A percentile compares a stretch with the other conserved stretches of the same genome.
phyloP scores from a whole-genome alignment of 176 grass and related monocot species.

The Oryza glumipatula region DNA sequence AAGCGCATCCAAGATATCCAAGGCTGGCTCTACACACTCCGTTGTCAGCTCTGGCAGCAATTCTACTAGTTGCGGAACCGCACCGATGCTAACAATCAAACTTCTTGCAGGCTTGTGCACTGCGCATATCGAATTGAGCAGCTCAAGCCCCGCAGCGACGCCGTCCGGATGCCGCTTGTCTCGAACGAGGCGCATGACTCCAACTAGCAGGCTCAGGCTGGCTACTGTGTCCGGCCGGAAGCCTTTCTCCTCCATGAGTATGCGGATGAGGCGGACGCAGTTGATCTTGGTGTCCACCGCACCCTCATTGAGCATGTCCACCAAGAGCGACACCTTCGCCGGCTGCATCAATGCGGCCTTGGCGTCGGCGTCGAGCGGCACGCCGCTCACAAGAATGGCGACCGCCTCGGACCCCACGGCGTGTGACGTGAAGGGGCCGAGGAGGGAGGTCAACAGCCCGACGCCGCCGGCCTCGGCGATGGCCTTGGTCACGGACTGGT shows the following conservation, averaged over 20 bases:
- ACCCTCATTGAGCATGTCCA: constrained; percentile 92
- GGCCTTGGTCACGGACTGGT: constrained; percentile 79
- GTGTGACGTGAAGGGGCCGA: constrained; percentile 89
- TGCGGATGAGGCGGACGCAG: constrained; percentile 72
- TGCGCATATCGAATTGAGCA: constrained; percentile 73
- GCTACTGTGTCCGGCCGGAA: constrained; percentile 88
- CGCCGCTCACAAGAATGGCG: constrained; percentile 67
- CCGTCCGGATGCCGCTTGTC: constrained; percentile 72
- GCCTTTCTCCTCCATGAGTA: constrained; percentile 81
- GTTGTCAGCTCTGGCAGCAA: constrained; percentile 55
- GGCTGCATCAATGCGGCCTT: constrained; percentile 86
- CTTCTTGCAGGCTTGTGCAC: constrained; percentile 56
- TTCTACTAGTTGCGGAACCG: constrained; percentile 77
- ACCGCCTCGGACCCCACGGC: constrained; percentile 87
- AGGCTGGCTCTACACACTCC: constrained; percentile 61
- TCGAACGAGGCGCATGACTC: constrained; percentile 71
- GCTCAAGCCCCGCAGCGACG: constrained; percentile 52
- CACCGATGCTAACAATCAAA: constrained; percentile 72
- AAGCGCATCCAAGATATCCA: constrained; percentile 77
- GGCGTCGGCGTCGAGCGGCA: constrained; percentile 66
- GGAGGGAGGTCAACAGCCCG: constrained; percentile 63
- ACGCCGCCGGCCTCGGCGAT: constrained; percentile 63
- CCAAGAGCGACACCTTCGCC: constrained; percentile 81
- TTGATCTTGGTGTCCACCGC: constrained; percentile 87
- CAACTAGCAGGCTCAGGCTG: constrained; percentile 82